These are phyloP conservation scores for Trichophyton mentagrophytes DNA, from an alignment of 2,329 filamentous ascomycete genomes.

Conservation along the genomic window DNA sequence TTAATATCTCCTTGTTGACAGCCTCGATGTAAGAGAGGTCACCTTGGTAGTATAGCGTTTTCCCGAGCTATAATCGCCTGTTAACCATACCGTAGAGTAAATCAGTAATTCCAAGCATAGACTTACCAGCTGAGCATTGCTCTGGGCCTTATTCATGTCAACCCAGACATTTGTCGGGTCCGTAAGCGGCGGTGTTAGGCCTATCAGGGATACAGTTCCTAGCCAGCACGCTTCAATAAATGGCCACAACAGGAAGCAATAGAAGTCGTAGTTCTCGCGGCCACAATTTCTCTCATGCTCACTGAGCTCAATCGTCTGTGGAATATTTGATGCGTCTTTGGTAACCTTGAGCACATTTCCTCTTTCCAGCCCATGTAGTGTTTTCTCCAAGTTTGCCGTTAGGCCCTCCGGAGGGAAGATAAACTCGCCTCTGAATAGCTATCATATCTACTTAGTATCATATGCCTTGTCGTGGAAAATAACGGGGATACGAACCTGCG, in stretches of 20 bases:
- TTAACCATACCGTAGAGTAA: constrained; percentile 14
- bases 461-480: constrained; percentile 10
- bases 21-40: constrained; percentile 96
- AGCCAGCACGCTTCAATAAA: constrained; percentile 95
- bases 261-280: constrained; percentile 94
- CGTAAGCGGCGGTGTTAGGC: constrained; percentile 59
- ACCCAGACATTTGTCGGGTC: constrained; percentile 60
- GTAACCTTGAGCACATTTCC: constrained; percentile 64
- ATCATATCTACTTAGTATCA: background rate
- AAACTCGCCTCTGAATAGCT: constrained; percentile 90
- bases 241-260: constrained; percentile 97
- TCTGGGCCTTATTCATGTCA: constrained; percentile 62
- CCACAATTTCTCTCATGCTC: constrained; percentile 63
- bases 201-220: constrained; percentile 74
- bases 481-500: constrained; percentile 36
- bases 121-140: constrained; percentile 64
- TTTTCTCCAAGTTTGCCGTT: constrained; percentile 65
- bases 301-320: constrained; percentile 60
- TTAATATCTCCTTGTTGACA: constrained; percentile 94
- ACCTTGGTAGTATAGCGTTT: constrained; percentile 94
- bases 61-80: constrained; percentile 54
- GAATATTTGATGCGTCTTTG: constrained; percentile 40
- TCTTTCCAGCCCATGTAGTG: constrained; percentile 60
- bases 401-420: constrained; percentile 88
- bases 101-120: background rate